phyloP scores from a whole-genome alignment of 176 grass and related monocot genomes.

The Panicum miliaceum region DNA sequence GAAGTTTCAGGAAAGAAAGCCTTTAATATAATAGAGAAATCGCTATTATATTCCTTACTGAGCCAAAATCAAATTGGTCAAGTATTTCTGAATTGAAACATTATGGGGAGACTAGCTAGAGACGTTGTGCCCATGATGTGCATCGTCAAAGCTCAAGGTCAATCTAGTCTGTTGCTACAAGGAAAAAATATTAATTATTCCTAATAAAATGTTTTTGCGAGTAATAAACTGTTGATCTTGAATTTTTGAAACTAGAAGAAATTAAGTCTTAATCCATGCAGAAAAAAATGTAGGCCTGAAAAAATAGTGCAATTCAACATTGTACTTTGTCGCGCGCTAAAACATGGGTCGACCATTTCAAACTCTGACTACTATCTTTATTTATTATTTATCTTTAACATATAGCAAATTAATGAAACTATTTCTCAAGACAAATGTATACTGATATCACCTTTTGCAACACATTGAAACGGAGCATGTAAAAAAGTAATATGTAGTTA shows the following conservation, averaged over 20 bases:
- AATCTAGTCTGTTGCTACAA: background rate
- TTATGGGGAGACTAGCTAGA: background rate
- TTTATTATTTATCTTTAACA: too few relatives aligned
- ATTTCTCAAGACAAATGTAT: too few relatives aligned
- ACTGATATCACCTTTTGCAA: too few relatives aligned
- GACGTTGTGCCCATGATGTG: background rate
- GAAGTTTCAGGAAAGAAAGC: slow-evolving; percentile 15
- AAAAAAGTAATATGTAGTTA: background rate
- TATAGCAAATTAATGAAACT: too few relatives aligned
- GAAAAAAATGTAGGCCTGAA: background rate
- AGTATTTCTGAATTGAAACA: background rate
- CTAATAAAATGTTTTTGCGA: too few relatives aligned
- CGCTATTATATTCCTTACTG: background rate
- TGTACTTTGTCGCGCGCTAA: too few relatives aligned
- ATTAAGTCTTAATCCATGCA: background rate
- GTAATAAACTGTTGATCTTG: background rate
- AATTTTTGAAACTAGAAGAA: background rate
- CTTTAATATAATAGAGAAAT: background rate
- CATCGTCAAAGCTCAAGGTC: background rate
- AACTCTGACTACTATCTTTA: too few relatives aligned
- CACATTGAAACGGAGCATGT: background rate
- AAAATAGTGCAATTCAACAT: background rate
- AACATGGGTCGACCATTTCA: too few relatives aligned
- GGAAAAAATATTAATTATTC: background rate
- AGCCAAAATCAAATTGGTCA: background rate